Evolutionary conservation across 495 filamentous ascomycete species (phyloP).

Genomic region (Neurospora sp.): DNA sequence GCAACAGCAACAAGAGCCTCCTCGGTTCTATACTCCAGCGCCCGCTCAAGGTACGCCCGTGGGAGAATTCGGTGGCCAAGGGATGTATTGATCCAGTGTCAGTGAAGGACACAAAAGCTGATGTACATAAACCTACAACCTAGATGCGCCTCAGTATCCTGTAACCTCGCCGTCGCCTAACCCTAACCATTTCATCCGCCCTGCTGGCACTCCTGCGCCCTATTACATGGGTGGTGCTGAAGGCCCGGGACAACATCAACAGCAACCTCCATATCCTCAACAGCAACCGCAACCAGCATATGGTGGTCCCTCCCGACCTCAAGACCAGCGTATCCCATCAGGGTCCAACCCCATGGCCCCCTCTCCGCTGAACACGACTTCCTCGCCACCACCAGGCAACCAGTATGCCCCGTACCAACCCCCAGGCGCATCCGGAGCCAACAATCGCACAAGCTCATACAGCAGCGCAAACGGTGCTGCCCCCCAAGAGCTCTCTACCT

Average conservation of each 20-base stretch:
- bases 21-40: slow-evolving; percentile 60
- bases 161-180: slow-evolving; percentile 36
- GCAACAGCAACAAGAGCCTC: slow-evolving; percentile 49
- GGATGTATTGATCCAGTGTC: slow-evolving; percentile 16
- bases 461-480: slow-evolving; percentile 62
- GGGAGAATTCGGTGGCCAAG: slow-evolving; percentile 18
- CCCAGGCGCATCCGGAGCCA: slow-evolving; percentile 31
- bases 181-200: slow-evolving; percentile 27
- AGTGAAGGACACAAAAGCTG: slow-evolving; percentile 7
- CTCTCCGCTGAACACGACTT: slow-evolving; percentile 35
- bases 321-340: slow-evolving; percentile 28
- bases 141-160: slow-evolving; percentile 32
- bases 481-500: slow-evolving; percentile 79
- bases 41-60: slow-evolving; percentile 29
- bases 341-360: slow-evolving; percentile 23
- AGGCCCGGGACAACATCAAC: slow-evolving; percentile 27
- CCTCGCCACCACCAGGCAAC: slow-evolving; percentile 30
- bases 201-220: slow-evolving; percentile 25
- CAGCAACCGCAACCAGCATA: slow-evolving; percentile 27
- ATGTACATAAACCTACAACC: slow-evolving; percentile 12
- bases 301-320: slow-evolving; percentile 25
- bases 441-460: slow-evolving; percentile 21
- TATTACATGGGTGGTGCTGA: slow-evolving; percentile 39
- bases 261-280: slow-evolving; percentile 14
- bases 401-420: slow-evolving; percentile 33